Base-by-base conservation (phyloP, 2,329 filamentous ascomycete species). In the Amesomyces nigricolor region DNA sequence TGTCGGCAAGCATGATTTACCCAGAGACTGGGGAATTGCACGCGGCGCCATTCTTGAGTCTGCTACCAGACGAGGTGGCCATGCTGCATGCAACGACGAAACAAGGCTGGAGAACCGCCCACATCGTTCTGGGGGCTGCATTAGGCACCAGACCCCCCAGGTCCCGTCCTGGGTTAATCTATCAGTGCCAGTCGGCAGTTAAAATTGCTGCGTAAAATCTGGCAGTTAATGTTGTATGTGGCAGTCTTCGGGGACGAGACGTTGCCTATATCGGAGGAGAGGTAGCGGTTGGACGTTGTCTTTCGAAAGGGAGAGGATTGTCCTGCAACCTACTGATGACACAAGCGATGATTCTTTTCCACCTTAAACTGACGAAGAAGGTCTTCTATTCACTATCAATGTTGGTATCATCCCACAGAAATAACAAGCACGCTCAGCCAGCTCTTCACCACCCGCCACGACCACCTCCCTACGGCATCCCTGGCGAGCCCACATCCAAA, bases 401-500 rank as follows among this genome's bases (percentile, higher is more conserved):
- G 6, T 26, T 26, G 22, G 22, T 26, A 26, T 26, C 22, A 26
- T 6, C 22, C 4, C 22, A 5, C 22, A 26, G 6, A 26, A 26
- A 26, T 6, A 26, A 26, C 22, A 26, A 26, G 4, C 22, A 26
- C 22, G 22, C 22, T 26, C 22, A 6, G 22, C 22, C 22, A 26
- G 5, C 22, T 26, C 22, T 26, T 6, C 6, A 35, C 16, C 10
- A 43, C 5, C 14, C 38, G 4, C 5, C 14, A 7, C 14, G 11
- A 26, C 17, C 29, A 16, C 11, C 29, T 6, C 13, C 30, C 56
- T 47, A 61, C 9, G 57, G 59, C 13, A 29, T 57, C 26, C 63
- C 63, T 30, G 64, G 64, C 11, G 59, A 61, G 14, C 61, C 61
- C 29, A 53, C 60, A 58, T 65, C 63, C n/a, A 55, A 22, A 32